Evolutionary conservation across 768 basidiomycete genomes (phyloP), one percentile per base, ranked within the genome.

Genomic region (Pleurotus citrinopileatus): DNA sequence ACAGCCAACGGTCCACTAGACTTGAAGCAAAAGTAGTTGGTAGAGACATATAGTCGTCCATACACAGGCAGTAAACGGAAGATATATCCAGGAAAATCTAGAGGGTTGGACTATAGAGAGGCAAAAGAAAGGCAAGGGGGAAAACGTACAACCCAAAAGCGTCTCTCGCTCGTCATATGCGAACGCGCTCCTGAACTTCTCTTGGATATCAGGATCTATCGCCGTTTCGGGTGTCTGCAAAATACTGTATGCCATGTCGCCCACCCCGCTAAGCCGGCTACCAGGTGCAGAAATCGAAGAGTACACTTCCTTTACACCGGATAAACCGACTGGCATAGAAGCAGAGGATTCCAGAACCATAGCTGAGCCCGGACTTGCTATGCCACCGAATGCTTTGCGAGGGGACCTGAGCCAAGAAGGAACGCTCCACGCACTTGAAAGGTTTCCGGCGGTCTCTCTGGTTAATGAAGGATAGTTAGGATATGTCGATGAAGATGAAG

Each of bases 11-110:
- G 81, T 3, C 92, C 84, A 38, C 82, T 89, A 3, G 95, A 94
- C 64, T 92, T 91, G 81, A 98, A 99, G 71, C 94, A 97, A 68
- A 98, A 89, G 67, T 83, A 88, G 67, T 91, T 93, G 9, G 83
- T 85, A n/a, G 96, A 96, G 57, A 98, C 81, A 64, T 89, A 98
- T 25, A 98, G 79, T 48, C 87, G 81, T 5, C 96, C 96, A 56
- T 79, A 89, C 10, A 96, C 80, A 0, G 97, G 96, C n/a, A 99
- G 68, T 22, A 96, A 77, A 53, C 96, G 80, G 70, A 86, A 93
- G 38, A 98, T 76, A 67, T 92, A 97, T 8, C 94, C 94, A 37
- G 91, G 83, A 65, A 96, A 93, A 63, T 91, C 96, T 98, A 60
- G 3, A 19, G n/a, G 20, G 12, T n/a, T 40, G 38, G 40, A 20